Conservation (phyloP, 176 grass and related monocot species). For the Musa troglodytarum region DNA sequence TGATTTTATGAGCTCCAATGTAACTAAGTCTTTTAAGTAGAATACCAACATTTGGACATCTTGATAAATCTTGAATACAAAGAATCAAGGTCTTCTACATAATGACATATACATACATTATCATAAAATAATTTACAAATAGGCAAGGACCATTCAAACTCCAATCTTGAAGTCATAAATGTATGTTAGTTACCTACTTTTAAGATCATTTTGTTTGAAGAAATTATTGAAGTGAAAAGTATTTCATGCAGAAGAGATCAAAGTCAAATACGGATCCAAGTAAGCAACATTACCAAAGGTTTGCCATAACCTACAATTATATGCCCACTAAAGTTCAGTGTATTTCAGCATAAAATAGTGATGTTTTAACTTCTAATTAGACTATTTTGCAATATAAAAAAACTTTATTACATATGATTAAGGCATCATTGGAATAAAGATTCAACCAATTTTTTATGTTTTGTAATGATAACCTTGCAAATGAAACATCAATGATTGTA, state of each 20-base stretch:
- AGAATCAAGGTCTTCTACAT: neutral
- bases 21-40: too few species aligned
- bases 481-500: too few species aligned
- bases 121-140: neutral
- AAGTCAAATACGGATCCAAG: too few species aligned
- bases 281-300: too few species aligned
- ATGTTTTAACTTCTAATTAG: neutral
- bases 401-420: neutral
- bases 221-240: neutral
- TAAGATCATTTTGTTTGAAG: neutral
- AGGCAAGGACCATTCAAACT: neutral
- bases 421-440: neutral
- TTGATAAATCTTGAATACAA: too few species aligned
- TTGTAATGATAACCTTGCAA: neutral
- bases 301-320: too few species aligned
- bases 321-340: neutral
- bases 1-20: too few species aligned
- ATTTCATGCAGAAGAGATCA: too few species aligned
- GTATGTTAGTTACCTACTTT: neutral
- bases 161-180: neutral
- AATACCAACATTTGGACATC: too few species aligned
- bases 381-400: neutral
- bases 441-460: neutral
- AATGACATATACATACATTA: neutral
- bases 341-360: neutral